Base-by-base conservation (phyloP, 108 stramenopile genomes). In the Fistulifera solaris region DNA sequence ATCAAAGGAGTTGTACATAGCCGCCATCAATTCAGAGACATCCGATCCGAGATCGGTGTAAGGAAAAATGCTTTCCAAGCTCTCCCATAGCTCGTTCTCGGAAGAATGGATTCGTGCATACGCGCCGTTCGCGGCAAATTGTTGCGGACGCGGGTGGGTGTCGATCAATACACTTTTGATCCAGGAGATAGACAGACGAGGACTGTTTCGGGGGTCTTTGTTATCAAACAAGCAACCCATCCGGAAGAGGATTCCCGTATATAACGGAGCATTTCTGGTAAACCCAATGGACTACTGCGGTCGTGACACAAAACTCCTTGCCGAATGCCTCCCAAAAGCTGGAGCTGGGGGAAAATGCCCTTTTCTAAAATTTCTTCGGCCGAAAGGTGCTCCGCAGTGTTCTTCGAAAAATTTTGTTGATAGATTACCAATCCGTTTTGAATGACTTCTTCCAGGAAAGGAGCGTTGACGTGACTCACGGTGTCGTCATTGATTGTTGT, bases 1-100 rank as follows among this genome's bases (percentile, higher is more conserved):
- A 69, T 90, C 89, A 76, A 87, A 90, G 41, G 63, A 71, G 53
- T 90, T 90, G 69, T 90, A 90, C 85, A 87, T 85, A 63, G 72
- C 77, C 4, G 74, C 70, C 85, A 90, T 87, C 68, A 82, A 67
- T 56, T 81, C 80, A 15, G 80, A 75, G 7, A 83, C 70, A 63
- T 85, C 88, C n/a, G 63, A 51, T 0, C 78, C 82, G 47, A 90
- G 55, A 47, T 87, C 67, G 10, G 76, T 79, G 2, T 47, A 52
- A 8, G 85, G 85, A 39, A 90, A 90, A 35, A 87, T 78, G 18
- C 59, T 48, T 27, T 67, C 31, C 24, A 85, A 62, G 22, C 54
- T 62, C 27, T 42, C 7, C 21, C 84, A 55, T 17, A 90, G 54
- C 38, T 48, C 28, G 28, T 53, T 48, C 56, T 86, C 45, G 39